These are phyloP conservation scores for Dendrobium huoshanense DNA, from an alignment of 106 monocot species.

Conservation along the genomic window DNA sequence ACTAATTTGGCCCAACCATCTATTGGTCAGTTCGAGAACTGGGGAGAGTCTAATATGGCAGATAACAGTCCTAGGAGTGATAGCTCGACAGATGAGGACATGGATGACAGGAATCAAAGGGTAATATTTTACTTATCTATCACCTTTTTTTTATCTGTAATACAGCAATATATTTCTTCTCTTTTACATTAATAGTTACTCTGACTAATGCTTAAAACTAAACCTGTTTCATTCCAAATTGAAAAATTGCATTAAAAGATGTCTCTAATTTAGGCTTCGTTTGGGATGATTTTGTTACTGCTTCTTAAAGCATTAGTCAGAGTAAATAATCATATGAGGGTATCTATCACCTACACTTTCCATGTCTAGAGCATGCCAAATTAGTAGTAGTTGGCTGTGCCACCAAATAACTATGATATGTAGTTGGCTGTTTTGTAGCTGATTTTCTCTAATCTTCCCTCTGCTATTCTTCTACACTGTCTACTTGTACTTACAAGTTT, in stretches of 20 bases:
- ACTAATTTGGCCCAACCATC: constrained; percentile 23
- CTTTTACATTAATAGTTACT: neutral
- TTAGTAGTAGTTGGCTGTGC: too few species aligned
- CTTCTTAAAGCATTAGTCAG: too few species aligned
- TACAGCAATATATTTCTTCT: neutral
- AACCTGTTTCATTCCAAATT: neutral
- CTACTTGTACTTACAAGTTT: too few species aligned
- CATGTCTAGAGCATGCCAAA: too few species aligned
- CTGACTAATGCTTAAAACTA: neutral
- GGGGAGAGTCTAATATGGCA: constrained; percentile 62
- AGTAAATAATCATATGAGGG: too few species aligned
- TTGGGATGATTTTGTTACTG: too few species aligned
- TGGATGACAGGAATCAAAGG: constrained; percentile 70
- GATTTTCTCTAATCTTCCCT: too few species aligned
- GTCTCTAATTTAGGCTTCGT: too few species aligned
- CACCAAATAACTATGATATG: too few species aligned
- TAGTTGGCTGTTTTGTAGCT: too few species aligned
- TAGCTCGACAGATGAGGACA: constrained; percentile 78
- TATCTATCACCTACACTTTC: too few species aligned
- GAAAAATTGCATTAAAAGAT: neutral
- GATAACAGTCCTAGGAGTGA: constrained; percentile 83
- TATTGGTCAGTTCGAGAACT: constrained; percentile 58
- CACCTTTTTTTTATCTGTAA: neutral
- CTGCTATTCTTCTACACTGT: too few species aligned
- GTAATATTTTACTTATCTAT: constrained; percentile 20